phyloP scores from a whole-genome alignment of 495 filamentous ascomycete genomes.

The Xylaria castorea region DNA sequence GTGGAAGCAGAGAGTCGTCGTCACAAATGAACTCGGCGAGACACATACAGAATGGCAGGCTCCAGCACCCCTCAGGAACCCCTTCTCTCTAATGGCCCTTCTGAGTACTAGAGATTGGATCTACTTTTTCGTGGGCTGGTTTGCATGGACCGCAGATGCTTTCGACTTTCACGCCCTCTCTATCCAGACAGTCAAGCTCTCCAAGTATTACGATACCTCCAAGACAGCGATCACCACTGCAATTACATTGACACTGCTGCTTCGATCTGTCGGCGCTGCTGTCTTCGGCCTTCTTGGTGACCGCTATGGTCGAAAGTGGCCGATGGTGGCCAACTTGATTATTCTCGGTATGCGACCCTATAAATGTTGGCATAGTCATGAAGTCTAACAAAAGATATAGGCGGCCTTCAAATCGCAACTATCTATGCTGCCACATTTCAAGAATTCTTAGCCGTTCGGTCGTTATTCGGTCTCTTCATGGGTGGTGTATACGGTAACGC shows the following conservation, averaged over 20 bases:
- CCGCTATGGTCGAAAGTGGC: conserved; percentile 80
- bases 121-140: conserved; percentile 68
- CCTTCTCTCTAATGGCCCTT: conserved; percentile 64
- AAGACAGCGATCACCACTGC: conserved; percentile 75
- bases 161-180: conserved; percentile 81
- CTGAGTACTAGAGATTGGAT: conserved; percentile 64
- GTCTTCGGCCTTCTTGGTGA: conserved; percentile 77
- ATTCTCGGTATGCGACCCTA: conserved; percentile 47
- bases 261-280: conserved; percentile 73
- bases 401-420: conserved; percentile 72
- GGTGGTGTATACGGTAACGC: conserved; percentile 83
- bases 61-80: conserved; percentile 65
- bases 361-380: background rate
- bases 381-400: conserved; percentile 45
- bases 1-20: conserved; percentile 70
- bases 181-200: conserved; percentile 72
- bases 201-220: conserved; percentile 66
- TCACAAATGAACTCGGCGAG: conserved; percentile 65
- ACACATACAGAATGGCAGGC: conserved; percentile 63
- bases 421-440: conserved; percentile 71
- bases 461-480: conserved; percentile 82
- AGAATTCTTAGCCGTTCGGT: conserved; percentile 72
- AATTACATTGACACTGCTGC: conserved; percentile 75
- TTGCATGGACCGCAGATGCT: conserved; percentile 72
- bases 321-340: conserved; percentile 77